A percentile compares a stretch with the other conserved stretches of the same genome.
phyloP scores from a whole-genome alignment of 1,139 yeast species.

The Suhomyces bolitotheri region DNA sequence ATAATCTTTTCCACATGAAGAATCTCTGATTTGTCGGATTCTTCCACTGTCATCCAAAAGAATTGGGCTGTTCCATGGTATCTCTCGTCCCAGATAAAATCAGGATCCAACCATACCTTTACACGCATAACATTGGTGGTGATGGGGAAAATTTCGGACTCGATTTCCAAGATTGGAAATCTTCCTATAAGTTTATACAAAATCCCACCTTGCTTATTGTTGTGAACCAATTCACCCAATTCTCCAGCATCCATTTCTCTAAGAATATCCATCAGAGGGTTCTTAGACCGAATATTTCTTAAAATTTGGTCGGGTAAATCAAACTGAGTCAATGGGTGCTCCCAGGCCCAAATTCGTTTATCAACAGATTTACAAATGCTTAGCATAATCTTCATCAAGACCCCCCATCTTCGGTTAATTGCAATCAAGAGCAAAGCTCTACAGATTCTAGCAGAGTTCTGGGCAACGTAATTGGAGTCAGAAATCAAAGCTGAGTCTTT shows the following conservation, averaged over 20 bases:
- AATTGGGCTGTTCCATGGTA: constrained; percentile 82
- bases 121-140: constrained; percentile 85
- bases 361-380: constrained; percentile 86
- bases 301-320: constrained; percentile 70
- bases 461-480: constrained; percentile 92
- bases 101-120: constrained; percentile 68
- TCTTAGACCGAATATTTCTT: constrained; percentile 61
- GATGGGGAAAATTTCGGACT: constrained; percentile 87
- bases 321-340: constrained; percentile 88
- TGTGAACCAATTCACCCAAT: constrained; percentile 87
- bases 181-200: constrained; percentile 62
- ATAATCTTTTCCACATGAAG: constrained; percentile 83
- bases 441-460: constrained; percentile 89
- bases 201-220: constrained; percentile 66
- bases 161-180: constrained; percentile 73
- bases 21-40: constrained; percentile 70
- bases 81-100: constrained; percentile 80
- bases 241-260: constrained; percentile 76
- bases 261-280: constrained; percentile 67
- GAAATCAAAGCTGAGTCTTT: constrained; percentile 81
- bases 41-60: constrained; percentile 93
- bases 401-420: constrained; percentile 87
- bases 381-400: constrained; percentile 69
- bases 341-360: constrained; percentile 81
- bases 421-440: constrained; percentile 88